Base-by-base conservation (phyloP, 371 early-diverging fungal species). In the Haplosporangium sp. region DNA sequence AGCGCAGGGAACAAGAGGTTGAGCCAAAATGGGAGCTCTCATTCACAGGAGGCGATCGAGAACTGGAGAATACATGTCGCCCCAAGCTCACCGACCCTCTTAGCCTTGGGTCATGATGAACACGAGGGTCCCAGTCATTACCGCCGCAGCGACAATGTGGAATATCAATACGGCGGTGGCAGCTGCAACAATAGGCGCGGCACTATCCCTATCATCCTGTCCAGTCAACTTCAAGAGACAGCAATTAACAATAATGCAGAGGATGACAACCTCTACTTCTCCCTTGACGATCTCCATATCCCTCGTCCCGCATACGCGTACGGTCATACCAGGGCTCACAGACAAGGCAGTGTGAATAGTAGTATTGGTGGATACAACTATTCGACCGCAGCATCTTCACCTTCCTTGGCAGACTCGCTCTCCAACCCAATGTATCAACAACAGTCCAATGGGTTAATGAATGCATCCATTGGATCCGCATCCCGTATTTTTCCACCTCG, bases 401-500 rank as follows among this genome's bases (percentile, higher is more conserved):
- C 72, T 0, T 76, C 77, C 0, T 64, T 76, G 1, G 77, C 77
- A n/a, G 77, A 76, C 51, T 76, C 77, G 1, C 72, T 76, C 37
- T 76, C 77, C 6, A 76, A 76, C 18, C 77, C 77, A 5, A 76
- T 76, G 77, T 76, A 76, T 40, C 71, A 71, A 1, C 67, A 76
- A 10, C 76, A 76, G 46, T 60, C 57, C 5, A 6, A 50, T 16
- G 74, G 62, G 37, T 53, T 62, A 29, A 36, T 59, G 52, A 47
- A 37, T 37, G 52, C 12, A 5, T 29, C 41, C 46, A 45, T 13
- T 14, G 13, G 48, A 18, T 29, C 21, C 51, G 21, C 21, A 7
- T 20, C 43, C 8, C 67, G 64, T 0, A 2, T 56, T 6, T 46
- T 67, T n/a, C 64, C 67, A 1, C 63, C 52, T 16, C 77, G 77